phyloP scores from a whole-genome alignment of 441 rosid genomes.

The Daphne laureola region DNA sequence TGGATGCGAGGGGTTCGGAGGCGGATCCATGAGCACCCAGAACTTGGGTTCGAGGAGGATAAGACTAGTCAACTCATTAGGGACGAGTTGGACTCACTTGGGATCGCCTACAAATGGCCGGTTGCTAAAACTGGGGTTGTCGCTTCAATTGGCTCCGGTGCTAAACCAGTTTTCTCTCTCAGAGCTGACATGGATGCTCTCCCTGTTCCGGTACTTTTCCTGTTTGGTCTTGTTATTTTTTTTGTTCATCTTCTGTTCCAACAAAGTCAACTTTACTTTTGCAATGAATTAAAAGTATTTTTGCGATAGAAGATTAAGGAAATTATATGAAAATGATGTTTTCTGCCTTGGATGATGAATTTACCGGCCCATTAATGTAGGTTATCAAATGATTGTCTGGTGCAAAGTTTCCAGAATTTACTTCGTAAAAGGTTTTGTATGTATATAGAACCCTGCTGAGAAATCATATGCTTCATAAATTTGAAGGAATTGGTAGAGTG shows the following conservation, averaged over 20 bases:
- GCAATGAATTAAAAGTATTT: too few species aligned
- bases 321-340: too few species aligned
- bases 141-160: slow-evolving; percentile 50
- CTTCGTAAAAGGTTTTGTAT: too few species aligned
- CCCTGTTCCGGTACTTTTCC: slow-evolving; percentile 43
- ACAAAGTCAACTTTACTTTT: too few species aligned
- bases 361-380: too few species aligned
- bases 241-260: too few species aligned
- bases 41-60: slow-evolving; percentile 56
- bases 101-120: slow-evolving; percentile 58
- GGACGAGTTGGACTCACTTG: slow-evolving; percentile 53
- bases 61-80: slow-evolving; percentile 56
- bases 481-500: slow-evolving; percentile 58
- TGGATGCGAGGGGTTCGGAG: slow-evolving; percentile 38
- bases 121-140: slow-evolving; percentile 70
- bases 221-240: not conserved
- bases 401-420: too few species aligned
- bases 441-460: too few species aligned
- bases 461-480: not conserved
- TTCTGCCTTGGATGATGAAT: too few species aligned
- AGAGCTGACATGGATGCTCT: slow-evolving; percentile 93
- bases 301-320: too few species aligned
- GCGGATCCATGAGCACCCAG: slow-evolving; percentile 40
- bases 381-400: too few species aligned
- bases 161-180: slow-evolving; percentile 51